Conservation (phyloP, 2,329 filamentous ascomycete species). For the Neonectria punicea region DNA sequence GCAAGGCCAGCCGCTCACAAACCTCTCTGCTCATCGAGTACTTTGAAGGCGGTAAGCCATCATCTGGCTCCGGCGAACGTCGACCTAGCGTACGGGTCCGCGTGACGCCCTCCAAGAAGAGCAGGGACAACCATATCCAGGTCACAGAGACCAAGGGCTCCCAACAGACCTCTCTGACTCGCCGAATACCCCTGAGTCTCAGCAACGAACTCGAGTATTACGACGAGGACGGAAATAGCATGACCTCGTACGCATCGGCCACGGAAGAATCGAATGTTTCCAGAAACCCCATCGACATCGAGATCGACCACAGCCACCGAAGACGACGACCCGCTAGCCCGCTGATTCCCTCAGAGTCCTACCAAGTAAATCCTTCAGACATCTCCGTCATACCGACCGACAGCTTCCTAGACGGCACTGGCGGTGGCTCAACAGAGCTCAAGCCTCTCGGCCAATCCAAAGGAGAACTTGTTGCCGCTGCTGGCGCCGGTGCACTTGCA, state of each 20-base stretch:
- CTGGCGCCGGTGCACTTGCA: slow-evolving; percentile 47
- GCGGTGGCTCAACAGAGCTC: slow-evolving; percentile 53
- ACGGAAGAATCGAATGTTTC: slow-evolving; percentile 83
- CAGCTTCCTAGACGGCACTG: slow-evolving; percentile 70
- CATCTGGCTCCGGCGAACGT: slow-evolving; percentile 67
- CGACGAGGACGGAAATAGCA: slow-evolving; percentile 71
- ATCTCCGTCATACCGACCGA: slow-evolving; percentile 80
- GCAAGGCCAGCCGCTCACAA: slow-evolving; percentile 74
- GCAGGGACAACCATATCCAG: slow-evolving; percentile 75
- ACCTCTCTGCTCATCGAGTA: slow-evolving; percentile 95
- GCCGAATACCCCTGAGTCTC: slow-evolving; percentile 65
- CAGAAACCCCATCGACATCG: slow-evolving; percentile 85
- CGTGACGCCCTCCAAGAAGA: slow-evolving; percentile 81
- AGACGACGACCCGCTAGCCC: slow-evolving; percentile 75
- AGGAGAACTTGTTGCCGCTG: slow-evolving; percentile 51
- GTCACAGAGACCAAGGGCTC: slow-evolving; percentile 83
- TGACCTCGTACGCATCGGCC: slow-evolving; percentile 80
- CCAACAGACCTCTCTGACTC: slow-evolving; percentile 70
- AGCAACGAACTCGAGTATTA: slow-evolving; percentile 53
- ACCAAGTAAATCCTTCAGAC: slow-evolving; percentile 78
- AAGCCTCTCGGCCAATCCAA: slow-evolving; percentile 56
- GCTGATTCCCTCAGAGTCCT: slow-evolving; percentile 71
- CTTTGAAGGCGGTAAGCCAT: slow-evolving; percentile 80
- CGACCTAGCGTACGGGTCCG: slow-evolving; percentile 83
- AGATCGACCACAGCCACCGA: slow-evolving; percentile 74